These are phyloP conservation scores for Cutaneotrichosporon spelunceum DNA, from an alignment of 1,284 basidiomycete genomes.

Conservation along the genomic window DNA sequence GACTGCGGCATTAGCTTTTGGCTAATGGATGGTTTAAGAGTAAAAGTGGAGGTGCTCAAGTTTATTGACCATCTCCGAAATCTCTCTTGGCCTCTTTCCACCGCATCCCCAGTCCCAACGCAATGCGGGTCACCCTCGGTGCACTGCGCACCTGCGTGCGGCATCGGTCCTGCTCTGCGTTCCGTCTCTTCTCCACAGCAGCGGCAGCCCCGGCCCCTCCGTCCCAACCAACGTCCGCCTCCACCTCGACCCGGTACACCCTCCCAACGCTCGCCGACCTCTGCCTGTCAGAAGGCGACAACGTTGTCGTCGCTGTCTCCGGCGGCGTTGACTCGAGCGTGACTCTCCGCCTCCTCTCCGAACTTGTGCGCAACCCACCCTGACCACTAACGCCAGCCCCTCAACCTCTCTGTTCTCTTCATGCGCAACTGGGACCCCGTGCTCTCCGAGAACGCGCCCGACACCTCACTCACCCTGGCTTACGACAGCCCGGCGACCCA, in stretches of 20 bases:
- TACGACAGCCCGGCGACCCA: slow-evolving; percentile 57
- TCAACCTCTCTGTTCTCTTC: slow-evolving; percentile 79
- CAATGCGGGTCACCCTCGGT: neutral
- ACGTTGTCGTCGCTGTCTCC: slow-evolving; percentile 86
- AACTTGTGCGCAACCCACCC: slow-evolving; percentile 56
- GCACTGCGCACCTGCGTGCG: neutral
- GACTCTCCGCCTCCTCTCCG: slow-evolving; percentile 67
- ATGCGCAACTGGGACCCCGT: slow-evolving; percentile 87
- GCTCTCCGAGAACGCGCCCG: slow-evolving; percentile 34
- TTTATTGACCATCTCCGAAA: neutral
- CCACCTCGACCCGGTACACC: neutral
- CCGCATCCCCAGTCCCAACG: neutral
- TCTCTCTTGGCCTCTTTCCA: neutral
- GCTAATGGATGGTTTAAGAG: no score
- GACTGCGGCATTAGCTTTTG: no score
- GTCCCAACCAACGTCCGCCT: neutral
- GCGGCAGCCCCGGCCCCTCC: neutral
- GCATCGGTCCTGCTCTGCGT: neutral
- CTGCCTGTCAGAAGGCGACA: slow-evolving; percentile 56
- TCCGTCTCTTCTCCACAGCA: neutral
- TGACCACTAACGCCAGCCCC: slow-evolving; percentile 58
- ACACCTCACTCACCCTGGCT: slow-evolving; percentile 6
- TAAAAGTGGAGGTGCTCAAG: neutral
- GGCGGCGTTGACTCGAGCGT: slow-evolving; percentile 95
- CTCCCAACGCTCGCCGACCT: slow-evolving; percentile 31